These are phyloP conservation scores for Starmera dryadoides DNA, from an alignment of 805 yeast genomes.

Conservation along the genomic window DNA sequence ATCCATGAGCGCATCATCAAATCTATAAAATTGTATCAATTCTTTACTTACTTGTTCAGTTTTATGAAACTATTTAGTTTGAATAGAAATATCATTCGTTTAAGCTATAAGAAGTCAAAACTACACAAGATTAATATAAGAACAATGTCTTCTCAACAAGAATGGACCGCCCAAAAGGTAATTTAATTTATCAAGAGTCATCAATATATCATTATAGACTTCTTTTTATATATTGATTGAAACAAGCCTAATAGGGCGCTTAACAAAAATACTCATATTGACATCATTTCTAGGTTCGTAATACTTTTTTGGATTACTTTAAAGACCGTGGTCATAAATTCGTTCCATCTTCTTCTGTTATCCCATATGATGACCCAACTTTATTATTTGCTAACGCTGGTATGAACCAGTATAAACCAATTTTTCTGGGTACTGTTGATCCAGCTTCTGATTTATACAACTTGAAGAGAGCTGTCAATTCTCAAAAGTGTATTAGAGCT, in stretches of 20 bases:
- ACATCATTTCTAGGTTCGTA: conserved; percentile 45
- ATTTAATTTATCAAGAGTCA: background rate
- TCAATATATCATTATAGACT: no score
- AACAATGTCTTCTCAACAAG: conserved; percentile 22
- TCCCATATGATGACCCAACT: conserved; percentile 98
- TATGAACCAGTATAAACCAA: conserved; percentile 98
- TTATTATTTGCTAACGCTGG: conserved; percentile 96
- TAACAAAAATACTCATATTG: no score
- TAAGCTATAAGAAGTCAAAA: background rate
- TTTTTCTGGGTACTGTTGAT: conserved; percentile 94
- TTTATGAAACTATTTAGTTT: background rate
- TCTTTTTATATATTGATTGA: background rate
- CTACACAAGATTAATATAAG: background rate
- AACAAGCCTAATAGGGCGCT: background rate
- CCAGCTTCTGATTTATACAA: conserved; percentile 83
- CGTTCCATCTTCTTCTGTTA: conserved; percentile 89
- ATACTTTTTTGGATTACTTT: conserved; percentile 81
- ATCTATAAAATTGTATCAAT: no score
- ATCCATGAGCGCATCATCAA: no score
- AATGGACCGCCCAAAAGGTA: conserved; percentile 22
- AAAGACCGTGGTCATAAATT: conserved; percentile 62
- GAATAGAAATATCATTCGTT: background rate
- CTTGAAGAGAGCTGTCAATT: conserved; percentile 85
- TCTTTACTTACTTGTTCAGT: no score
- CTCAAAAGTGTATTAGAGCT: conserved; percentile 98